These are phyloP conservation scores for Termitomyces sp. DNA, from an alignment of 768 basidiomycete genomes.

Conservation along the genomic window DNA sequence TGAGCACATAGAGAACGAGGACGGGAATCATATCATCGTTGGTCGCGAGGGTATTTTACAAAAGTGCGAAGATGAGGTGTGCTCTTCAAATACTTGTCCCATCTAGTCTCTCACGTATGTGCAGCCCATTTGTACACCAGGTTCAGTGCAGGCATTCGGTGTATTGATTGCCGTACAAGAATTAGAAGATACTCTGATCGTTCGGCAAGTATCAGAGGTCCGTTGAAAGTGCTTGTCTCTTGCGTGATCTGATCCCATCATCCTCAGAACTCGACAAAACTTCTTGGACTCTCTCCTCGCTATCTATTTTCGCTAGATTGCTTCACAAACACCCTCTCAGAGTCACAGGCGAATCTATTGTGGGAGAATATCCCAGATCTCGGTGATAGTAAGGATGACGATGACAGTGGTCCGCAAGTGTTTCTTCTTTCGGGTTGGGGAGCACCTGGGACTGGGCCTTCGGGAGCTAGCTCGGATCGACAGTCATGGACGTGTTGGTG, in stretches of 20 bases:
- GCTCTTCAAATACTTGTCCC: background rate
- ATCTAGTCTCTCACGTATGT: background rate
- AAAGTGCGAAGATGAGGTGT: slow-evolving; percentile 75
- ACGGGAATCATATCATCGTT: slow-evolving; percentile 68
- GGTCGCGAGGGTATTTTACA: slow-evolving; percentile 65
- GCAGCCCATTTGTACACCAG: slow-evolving; percentile 78
- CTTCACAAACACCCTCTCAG: slow-evolving; percentile 67
- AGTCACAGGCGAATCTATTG: slow-evolving; percentile 59
- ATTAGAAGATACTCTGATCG: slow-evolving; percentile 49
- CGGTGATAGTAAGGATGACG: slow-evolving; percentile 45
- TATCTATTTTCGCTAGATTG: slow-evolving; percentile 72
- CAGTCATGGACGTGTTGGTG: slow-evolving; percentile 68
- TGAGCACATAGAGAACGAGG: slow-evolving; percentile 55
- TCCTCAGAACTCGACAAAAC: slow-evolving; percentile 62
- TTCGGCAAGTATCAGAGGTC: slow-evolving; percentile 82
- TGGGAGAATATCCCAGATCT: slow-evolving; percentile 76
- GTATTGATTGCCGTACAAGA: slow-evolving; percentile 72
- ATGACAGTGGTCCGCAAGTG: slow-evolving; percentile 47
- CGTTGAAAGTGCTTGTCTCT: slow-evolving; percentile 5
- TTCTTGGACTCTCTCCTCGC: slow-evolving; percentile 70
- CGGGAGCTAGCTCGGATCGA: slow-evolving; percentile 28
- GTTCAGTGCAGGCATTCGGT: slow-evolving; percentile 82
- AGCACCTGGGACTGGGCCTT: slow-evolving; percentile 49
- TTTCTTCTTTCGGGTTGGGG: slow-evolving; percentile 73
- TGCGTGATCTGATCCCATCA: background rate